A percentile compares a stretch with the other conserved stretches of the same genome.
Conservation (phyloP, 345 rosid species). For the Lenwebbia sp. region DNA sequence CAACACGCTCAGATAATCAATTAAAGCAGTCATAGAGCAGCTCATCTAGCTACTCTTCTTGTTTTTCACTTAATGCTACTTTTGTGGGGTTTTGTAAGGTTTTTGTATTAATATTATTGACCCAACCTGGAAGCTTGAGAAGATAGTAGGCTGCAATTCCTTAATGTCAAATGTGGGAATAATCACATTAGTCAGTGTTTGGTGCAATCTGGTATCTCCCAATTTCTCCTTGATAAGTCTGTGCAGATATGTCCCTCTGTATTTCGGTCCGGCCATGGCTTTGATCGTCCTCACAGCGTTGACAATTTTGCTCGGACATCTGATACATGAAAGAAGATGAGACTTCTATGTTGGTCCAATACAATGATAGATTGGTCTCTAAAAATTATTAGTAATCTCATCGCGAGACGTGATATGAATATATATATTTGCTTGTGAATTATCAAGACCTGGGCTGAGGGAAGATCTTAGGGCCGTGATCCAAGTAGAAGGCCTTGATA, state of each 20-base stretch:
- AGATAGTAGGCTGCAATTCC: slow-evolving; percentile 53
- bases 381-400: neutral
- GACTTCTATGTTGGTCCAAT: neutral
- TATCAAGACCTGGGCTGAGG: slow-evolving; percentile 24
- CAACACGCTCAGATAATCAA: neutral
- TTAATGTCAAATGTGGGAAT: slow-evolving; percentile 72
- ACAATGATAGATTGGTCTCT: neutral
- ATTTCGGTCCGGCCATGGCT: slow-evolving; percentile 46
- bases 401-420: neutral
- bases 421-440: neutral
- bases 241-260: slow-evolving; percentile 47
- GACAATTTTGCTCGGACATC: slow-evolving; percentile 2
- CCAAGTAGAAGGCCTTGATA: slow-evolving; percentile 38
- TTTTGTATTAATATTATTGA: neutral
- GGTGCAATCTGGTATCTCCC: slow-evolving; percentile 31
- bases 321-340: neutral
- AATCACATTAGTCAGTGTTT: slow-evolving; percentile 62
- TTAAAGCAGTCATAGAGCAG: neutral
- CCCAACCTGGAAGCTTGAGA: slow-evolving; percentile 34
- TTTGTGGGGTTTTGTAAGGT: neutral
- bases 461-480: slow-evolving; percentile 44
- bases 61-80: neutral
- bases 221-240: slow-evolving; percentile 25
- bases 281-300: slow-evolving; percentile 19
- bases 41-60: neutral